Evolutionary conservation across 257 asterid species (phyloP).

Genomic region (Cordia subcordata): DNA sequence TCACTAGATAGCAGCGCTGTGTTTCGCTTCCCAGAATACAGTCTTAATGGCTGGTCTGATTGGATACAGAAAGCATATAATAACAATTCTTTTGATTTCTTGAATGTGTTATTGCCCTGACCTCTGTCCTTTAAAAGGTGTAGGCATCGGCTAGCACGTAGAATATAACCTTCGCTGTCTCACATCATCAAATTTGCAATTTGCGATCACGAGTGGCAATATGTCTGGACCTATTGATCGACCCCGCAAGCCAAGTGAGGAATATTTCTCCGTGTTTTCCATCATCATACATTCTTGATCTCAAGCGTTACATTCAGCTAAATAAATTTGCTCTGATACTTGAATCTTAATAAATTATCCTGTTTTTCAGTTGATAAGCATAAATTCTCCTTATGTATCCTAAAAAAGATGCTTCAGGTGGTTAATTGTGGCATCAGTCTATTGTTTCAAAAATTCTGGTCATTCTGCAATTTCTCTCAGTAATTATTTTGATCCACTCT

Average conservation of each 20-base stretch:
- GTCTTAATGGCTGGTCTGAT: background rate
- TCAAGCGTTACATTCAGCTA: background rate
- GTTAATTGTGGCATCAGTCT: too few species aligned
- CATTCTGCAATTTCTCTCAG: background rate
- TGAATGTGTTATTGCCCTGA: background rate
- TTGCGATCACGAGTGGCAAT: background rate
- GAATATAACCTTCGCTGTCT: conserved; percentile 8
- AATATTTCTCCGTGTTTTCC: background rate
- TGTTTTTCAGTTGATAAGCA: too few species aligned
- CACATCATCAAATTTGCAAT: background rate
- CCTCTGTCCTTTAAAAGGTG: conserved; percentile 11
- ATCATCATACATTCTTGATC: background rate
- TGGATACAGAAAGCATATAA: too few species aligned
- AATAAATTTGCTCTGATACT: too few species aligned
- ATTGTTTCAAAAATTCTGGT: background rate
- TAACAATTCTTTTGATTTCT: background rate
- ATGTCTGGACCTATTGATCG: conserved; percentile 1
- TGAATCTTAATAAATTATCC: too few species aligned
- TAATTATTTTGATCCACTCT: background rate
- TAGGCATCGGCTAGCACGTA: conserved; percentile 19
- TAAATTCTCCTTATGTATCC: too few species aligned
- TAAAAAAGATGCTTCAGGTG: too few species aligned
- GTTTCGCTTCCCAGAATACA: background rate
- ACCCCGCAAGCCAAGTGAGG: conserved; percentile 15
- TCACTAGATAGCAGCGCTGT: background rate